A percentile compares a stretch with the other conserved stretches of the same genome.
Evolutionary conservation across 2,329 filamentous ascomycete species (phyloP).

Genomic region (Trichoderma sp.): DNA sequence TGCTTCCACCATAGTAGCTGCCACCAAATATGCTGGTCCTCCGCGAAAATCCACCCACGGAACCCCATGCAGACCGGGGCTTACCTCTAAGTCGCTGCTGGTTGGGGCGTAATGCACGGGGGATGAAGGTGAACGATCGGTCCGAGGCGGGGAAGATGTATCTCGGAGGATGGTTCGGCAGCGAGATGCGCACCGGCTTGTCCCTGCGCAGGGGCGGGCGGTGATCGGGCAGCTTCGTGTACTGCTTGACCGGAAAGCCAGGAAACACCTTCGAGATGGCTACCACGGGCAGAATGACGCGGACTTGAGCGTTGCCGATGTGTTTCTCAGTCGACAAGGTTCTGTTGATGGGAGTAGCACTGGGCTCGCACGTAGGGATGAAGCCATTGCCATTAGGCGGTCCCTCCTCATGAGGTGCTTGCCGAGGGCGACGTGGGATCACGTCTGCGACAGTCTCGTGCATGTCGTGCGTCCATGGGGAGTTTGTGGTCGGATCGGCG

Average conservation of each 20-base stretch:
- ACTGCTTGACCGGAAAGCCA: conserved; percentile 78
- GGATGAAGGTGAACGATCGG: conserved; percentile 97
- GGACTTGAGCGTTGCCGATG: conserved; percentile 80
- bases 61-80: conserved; percentile 68
- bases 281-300: conserved; percentile 77
- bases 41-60: conserved; percentile 65
- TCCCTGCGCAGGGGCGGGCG: conserved; percentile 89
- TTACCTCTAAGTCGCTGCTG: conserved; percentile 73
- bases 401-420: conserved; percentile 45
- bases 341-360: conserved; percentile 65
- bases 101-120: conserved; percentile 86
- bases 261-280: conserved; percentile 67
- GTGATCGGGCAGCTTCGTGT: conserved; percentile 92
- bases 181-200: conserved; percentile 91
- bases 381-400: conserved; percentile 53
- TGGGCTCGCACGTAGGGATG: conserved; percentile 57
- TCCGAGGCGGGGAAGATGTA: conserved; percentile 91
- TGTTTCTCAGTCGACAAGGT: conserved; percentile 80
- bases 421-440: conserved; percentile 40
- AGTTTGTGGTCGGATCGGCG: conserved; percentile 63
- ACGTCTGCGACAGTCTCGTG: conserved; percentile 67
- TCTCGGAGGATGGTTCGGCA: conserved; percentile 73
- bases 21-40: conserved; percentile 79
- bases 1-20: conserved; percentile 70
- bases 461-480: conserved; percentile 90